Percentiles rank a stretch among this genome's conserved stretches.
phyloP scores from a whole-genome alignment of 106 monocot genomes.

The Apostasia shenzhenica region DNA sequence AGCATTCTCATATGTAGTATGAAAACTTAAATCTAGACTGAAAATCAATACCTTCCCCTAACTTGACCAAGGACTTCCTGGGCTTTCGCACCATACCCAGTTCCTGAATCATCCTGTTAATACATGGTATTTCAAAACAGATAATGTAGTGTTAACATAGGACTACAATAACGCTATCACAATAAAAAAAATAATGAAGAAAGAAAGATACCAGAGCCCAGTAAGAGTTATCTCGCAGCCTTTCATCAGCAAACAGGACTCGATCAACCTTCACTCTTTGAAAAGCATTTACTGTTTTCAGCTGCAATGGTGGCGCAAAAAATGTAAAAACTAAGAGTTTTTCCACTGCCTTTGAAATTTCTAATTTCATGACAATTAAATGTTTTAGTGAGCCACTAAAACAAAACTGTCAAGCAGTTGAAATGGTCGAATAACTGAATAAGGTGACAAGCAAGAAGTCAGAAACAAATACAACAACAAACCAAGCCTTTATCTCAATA shows the following conservation, averaged over 20 bases:
- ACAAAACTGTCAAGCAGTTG: not conserved
- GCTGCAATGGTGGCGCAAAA: slow-evolving; percentile 28
- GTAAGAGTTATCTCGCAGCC: slow-evolving; percentile 89
- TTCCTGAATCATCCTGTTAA: slow-evolving; percentile 68
- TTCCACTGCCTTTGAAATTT: not conserved
- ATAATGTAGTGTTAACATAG: not conserved
- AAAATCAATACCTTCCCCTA: slow-evolving; percentile 62
- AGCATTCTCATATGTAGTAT: too few relatives aligned
- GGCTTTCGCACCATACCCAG: slow-evolving; percentile 94
- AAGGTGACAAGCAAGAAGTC: too few relatives aligned
- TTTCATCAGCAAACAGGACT: slow-evolving; percentile 67
- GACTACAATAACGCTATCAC: not conserved
- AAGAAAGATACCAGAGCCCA: slow-evolving; percentile 71
- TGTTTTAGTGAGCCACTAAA: not conserved
- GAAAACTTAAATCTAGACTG: not conserved
- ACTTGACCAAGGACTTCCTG: slow-evolving; percentile 98
- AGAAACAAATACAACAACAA: too few relatives aligned
- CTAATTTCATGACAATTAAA: not conserved
- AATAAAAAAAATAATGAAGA: slow-evolving; percentile 1
- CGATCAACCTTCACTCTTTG: slow-evolving; percentile 75
- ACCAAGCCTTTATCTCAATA: too few relatives aligned
- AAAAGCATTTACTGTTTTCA: slow-evolving; percentile 55
- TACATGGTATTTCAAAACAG: not conserved
- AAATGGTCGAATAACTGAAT: not conserved
- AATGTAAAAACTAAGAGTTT: not conserved